Evolutionary conservation across 2,329 filamentous ascomycete genomes (phyloP), one percentile per base, ranked within the genome.

Genomic region (Zasmidium citrigriseum): DNA sequence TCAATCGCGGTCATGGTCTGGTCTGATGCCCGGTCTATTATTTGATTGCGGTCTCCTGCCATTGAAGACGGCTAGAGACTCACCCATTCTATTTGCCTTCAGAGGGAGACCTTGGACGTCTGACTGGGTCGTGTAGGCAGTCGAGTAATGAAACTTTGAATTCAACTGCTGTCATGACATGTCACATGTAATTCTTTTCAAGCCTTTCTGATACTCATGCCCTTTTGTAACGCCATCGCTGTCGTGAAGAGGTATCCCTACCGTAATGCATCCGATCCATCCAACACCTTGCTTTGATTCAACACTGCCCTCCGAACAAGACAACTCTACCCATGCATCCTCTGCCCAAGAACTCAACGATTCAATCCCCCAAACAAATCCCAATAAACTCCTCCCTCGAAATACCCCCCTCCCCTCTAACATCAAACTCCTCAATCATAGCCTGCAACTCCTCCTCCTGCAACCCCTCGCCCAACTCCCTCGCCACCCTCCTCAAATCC

Each of bases 401-500:
- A 64, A 88, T 86, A 57, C 83, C 92, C 11, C 93, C 93, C 67
- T 96, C 96, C 1, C 91, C 93, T 71, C 96, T 90, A 64, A 97
- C 83, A 78, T 99, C 95, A 78, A 98, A 96, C 76, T 98, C 93
- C 71, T 97, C 92, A 78, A 99, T 95, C 95, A 99, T 99, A 64
- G 92, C 92, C 67, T 86, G 83, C 61, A 99, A 82, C 75, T 99
- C 95, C 69, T 96, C 90, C 71, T 99, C 93, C 67, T 95, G 91
- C 66, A 99, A 82, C 12, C 90, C 91, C 75, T 98, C 93, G 7
- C 95, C 95, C 64, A 99, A 80, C 74, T 98, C 95, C 68, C 91
- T 85, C 58, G 93, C 92, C 23, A 98, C 91, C 57, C 91, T 82
- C 62, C 91, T 82, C 76, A 99, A 78, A 78, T 98, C 95, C 60